Evolutionary conservation across 495 filamentous ascomycete genomes (phyloP).

Genomic region (Daldinia vernicosa): DNA sequence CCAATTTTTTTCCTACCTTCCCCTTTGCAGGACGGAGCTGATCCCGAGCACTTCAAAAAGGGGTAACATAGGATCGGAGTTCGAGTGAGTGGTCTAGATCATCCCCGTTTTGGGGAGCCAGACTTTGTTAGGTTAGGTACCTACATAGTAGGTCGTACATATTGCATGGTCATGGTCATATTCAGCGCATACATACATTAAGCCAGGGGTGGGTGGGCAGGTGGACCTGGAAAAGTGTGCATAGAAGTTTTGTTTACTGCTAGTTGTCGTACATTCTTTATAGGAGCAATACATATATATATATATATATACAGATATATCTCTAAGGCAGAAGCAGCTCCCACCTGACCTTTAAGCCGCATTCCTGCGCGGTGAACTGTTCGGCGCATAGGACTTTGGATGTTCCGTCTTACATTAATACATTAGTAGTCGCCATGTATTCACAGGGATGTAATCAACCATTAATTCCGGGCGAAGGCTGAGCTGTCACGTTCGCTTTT

Average conservation of each 20-base stretch:
- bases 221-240: constrained; percentile 1
- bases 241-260: neutral
- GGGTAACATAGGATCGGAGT: constrained; percentile 16
- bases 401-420: constrained; percentile 15
- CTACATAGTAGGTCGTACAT: constrained; percentile 1
- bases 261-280: neutral
- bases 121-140: neutral
- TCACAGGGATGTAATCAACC: neutral
- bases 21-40: constrained; percentile 17
- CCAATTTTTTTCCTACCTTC: neutral
- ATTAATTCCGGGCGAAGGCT: constrained; percentile 13
- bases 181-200: constrained; percentile 16
- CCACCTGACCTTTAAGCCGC: constrained; percentile 18
- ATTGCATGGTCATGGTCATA: too few relatives aligned
- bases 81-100: neutral
- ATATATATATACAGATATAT: neutral
- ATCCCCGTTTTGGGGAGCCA: neutral
- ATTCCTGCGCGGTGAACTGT: neutral
- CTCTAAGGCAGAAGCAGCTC: neutral
- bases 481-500: constrained; percentile 7
- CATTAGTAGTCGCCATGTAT: neutral
- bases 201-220: neutral
- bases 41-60: neutral
- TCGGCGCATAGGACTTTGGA: constrained; percentile 2
- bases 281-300: neutral